Evolutionary conservation across 805 yeast species (phyloP), one percentile per base, ranked within the genome.

Genomic region (Lipomyces japonicus): DNA sequence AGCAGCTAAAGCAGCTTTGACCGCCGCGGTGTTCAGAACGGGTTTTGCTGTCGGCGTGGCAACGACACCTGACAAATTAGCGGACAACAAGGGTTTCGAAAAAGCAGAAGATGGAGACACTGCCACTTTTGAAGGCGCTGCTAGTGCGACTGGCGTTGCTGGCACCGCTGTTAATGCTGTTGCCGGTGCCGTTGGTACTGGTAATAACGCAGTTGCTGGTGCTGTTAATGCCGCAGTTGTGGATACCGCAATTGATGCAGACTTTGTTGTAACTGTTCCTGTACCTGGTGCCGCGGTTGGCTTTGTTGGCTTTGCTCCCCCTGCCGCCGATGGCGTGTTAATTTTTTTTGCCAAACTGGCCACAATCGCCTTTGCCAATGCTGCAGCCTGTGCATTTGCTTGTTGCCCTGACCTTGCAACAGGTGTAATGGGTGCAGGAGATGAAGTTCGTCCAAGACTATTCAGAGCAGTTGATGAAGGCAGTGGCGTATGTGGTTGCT

Each of bases 321-420:
- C 42, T 14, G 10, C 19, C 7, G 6, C 31, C 9, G 35, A 12
- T 12, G 50, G 40, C 42, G 42, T 46, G 10, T 37, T n/a, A 23
- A 46, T 32, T 6, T 39, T 22, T 51, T 55, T 53, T 9, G 60
- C 59, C 24, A 57, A 35, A 18, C 56, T 40, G 49, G 48, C 48
- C 39, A 57, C 56, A 16, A 57, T 32, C 10, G 60, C 60, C 31
- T 57, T 57, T 24, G 60, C 60, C 12, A 55, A 44, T 16, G 59
- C 59, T 6, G 53, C 50, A 4, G 59, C 60, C 23, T 55, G 55
- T 12, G 53, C 52, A 32, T 46, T 53, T 14, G 49, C 44, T 14
- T 42, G 34, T 36, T 28, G 23, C 5, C 45, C 35, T 14, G 47
- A 12, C 34, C 22, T 44, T 31, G n/a, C 37, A 34, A 14, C 37